Evolutionary conservation across 2,329 filamentous ascomycete species (phyloP).

Genomic region (Pyrenophora graminea): DNA sequence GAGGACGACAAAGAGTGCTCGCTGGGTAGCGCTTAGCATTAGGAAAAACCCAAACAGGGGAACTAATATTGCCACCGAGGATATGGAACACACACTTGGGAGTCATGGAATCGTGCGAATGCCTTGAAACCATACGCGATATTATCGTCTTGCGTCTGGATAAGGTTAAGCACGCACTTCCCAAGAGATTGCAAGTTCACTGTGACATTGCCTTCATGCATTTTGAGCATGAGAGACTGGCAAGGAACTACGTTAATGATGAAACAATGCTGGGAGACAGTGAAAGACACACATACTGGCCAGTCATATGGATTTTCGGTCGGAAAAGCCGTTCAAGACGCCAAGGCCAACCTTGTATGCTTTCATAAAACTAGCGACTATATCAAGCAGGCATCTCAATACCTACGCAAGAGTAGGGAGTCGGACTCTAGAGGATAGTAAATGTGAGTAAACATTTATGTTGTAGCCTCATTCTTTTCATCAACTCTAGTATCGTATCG

Average conservation of each 20-base stretch:
- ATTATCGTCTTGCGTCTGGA: constrained; percentile 33
- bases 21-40: constrained; percentile 31
- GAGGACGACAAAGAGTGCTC: constrained; percentile 22
- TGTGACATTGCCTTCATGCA: constrained; percentile 43
- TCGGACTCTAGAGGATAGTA: too few relatives aligned
- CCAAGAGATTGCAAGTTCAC: constrained; percentile 31
- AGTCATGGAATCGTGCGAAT: too few relatives aligned
- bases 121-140: constrained; percentile 21
- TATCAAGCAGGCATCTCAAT: constrained; percentile 38
- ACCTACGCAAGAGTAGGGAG: constrained; percentile 1
- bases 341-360: constrained; percentile 41
- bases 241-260: constrained; percentile 41
- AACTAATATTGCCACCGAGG: constrained; percentile 23
- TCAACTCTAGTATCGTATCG: too few relatives aligned
- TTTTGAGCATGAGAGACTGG: constrained; percentile 41
- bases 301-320: constrained; percentile 40
- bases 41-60: constrained; percentile 26
- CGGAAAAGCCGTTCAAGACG: constrained; percentile 39
- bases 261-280: constrained; percentile 43
- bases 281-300: constrained; percentile 42
- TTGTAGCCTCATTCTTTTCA: too few relatives aligned
- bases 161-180: constrained; percentile 29
- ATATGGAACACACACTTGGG: constrained; percentile 23
- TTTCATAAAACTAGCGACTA: constrained; percentile 45
- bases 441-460: too few relatives aligned